Percentiles rank a stretch among this genome's conserved stretches.
Conservation (phyloP, 2,329 filamentous ascomycete genomes). For the Cercospora beticola region DNA sequence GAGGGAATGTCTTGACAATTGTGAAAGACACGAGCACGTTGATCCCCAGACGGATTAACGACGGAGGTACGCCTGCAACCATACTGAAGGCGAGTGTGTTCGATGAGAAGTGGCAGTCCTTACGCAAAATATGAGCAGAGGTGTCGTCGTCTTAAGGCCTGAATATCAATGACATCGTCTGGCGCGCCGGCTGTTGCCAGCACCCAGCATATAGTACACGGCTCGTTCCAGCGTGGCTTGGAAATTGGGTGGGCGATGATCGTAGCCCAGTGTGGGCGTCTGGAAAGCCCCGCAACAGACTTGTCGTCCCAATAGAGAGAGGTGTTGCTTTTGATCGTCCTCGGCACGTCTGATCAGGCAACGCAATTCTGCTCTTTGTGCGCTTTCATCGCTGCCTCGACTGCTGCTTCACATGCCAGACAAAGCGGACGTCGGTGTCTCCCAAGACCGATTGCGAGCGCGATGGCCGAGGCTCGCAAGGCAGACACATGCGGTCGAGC, state of each 20-base stretch:
- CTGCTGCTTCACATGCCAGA: conserved; percentile 5
- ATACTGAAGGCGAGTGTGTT: background rate
- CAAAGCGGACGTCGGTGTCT: background rate
- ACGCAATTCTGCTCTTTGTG: conserved; percentile 9
- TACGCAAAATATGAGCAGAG: background rate
- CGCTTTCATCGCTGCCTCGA: background rate
- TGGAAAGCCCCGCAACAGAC: conserved; percentile 14
- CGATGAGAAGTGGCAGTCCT: background rate
- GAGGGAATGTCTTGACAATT: conserved; percentile 15
- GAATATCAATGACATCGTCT: conserved; percentile 16
- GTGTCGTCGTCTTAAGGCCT: conserved; percentile 11
- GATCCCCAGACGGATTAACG: conserved; percentile 10
- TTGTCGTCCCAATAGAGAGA: conserved; percentile 10
- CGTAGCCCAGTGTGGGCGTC: conserved; percentile 7
- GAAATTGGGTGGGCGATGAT: conserved; percentile 9
- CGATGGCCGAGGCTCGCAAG: conserved; percentile 8
- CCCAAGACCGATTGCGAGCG: conserved; percentile 7
- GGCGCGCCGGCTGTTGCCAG: conserved; percentile 8
- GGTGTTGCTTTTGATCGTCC: conserved; percentile 8
- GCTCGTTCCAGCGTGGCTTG: conserved; percentile 15
- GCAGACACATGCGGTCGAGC: conserved; percentile 9
- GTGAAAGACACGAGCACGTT: conserved; percentile 7
- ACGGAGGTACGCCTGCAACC: conserved; percentile 12
- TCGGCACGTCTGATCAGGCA: conserved; percentile 12
- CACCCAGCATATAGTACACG: background rate